Evolutionary conservation across 1,284 basidiomycete species (phyloP).

Genomic region (Coriolopsis trogii): DNA sequence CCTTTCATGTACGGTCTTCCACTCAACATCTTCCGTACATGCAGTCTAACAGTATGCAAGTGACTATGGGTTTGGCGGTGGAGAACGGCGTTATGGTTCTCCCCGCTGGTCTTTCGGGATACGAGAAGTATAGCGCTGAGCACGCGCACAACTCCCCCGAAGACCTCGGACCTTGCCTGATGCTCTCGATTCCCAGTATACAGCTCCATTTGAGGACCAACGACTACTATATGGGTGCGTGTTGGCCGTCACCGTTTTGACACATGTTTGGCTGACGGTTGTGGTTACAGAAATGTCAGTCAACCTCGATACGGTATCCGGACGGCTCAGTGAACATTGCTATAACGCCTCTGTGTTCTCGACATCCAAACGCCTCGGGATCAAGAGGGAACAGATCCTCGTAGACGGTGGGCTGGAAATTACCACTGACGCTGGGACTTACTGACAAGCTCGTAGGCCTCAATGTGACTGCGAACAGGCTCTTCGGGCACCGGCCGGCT

Average conservation of each 20-base stretch:
- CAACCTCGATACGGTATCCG: conserved; percentile 65
- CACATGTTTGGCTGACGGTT: not conserved
- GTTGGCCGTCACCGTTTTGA: not conserved
- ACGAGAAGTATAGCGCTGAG: conserved; percentile 43
- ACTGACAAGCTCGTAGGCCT: conserved; percentile 54
- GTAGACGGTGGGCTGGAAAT: conserved; percentile 58
- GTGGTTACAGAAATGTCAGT: conserved; percentile 78
- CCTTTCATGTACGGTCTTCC: not conserved
- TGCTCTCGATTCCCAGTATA: conserved; percentile 65
- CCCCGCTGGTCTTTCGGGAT: conserved; percentile 79
- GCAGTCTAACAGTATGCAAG: conserved; percentile 83
- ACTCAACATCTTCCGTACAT: not conserved
- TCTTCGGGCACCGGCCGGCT: conserved; percentile 87
- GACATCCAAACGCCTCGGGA: conserved; percentile 21
- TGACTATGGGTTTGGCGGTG: conserved; percentile 63
- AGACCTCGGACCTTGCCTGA: conserved; percentile 56
- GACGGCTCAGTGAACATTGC: conserved; percentile 52
- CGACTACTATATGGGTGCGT: conserved; percentile 85
- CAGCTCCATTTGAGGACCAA: conserved; percentile 79
- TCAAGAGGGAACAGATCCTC: conserved; percentile 47
- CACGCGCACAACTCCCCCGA: conserved; percentile 25
- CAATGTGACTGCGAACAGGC: conserved; percentile 78
- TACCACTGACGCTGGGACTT: not conserved
- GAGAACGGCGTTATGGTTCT: conserved; percentile 61
- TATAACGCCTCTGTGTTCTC: conserved; percentile 46